These are phyloP conservation scores for Coemansia sp. DNA, from an alignment of 192 early-diverging fungal species.

Conservation along the genomic window DNA sequence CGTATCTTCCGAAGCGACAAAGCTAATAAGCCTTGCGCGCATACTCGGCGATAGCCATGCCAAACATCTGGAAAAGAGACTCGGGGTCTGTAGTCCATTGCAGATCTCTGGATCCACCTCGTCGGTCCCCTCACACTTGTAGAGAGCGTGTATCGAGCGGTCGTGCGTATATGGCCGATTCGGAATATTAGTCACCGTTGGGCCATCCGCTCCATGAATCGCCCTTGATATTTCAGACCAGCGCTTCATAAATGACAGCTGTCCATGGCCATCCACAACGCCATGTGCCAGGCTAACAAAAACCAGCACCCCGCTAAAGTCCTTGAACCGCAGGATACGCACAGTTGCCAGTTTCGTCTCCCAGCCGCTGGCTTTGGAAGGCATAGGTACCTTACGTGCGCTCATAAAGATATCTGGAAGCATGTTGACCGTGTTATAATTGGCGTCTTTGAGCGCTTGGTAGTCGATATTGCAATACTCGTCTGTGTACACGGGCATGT, in stretches of 20 bases:
- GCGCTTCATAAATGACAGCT: constrained; percentile 18
- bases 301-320: constrained; percentile 25
- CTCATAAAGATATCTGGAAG: background rate
- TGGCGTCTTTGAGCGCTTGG: background rate
- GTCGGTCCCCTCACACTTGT: background rate
- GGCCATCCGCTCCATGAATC: background rate
- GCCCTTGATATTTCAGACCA: constrained; percentile 17
- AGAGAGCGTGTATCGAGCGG: background rate
- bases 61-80: background rate
- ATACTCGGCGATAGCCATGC: constrained; percentile 17
- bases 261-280: constrained; percentile 22
- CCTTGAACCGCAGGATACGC: constrained; percentile 15
- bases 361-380: background rate
- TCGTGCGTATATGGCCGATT: background rate
- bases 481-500: constrained; percentile 17
- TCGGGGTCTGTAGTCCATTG: background rate
- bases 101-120: background rate
- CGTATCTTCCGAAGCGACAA: background rate
- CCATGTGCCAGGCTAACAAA: constrained; percentile 22
- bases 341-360: constrained; percentile 11
- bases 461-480: constrained; percentile 12
- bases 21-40: background rate
- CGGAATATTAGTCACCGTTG: background rate
- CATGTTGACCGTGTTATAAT: constrained; percentile 9
- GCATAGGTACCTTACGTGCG: background rate